phyloP scores from a whole-genome alignment of 2,329 filamentous ascomycete species.

The Neopestalotiopsis clavispora region DNA sequence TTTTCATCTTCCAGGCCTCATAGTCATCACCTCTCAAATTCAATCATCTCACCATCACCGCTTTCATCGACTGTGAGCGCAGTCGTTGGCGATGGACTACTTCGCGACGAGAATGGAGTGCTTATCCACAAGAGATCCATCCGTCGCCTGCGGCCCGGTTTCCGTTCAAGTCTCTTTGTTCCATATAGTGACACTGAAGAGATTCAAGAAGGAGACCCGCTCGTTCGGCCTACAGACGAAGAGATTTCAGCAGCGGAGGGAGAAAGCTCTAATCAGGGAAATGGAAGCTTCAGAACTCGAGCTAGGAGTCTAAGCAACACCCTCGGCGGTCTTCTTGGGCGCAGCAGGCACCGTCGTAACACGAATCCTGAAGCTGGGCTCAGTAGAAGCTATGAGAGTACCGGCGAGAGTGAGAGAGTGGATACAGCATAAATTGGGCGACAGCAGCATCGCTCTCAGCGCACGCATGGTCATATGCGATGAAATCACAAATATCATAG shows the following conservation, averaged over 20 bases:
- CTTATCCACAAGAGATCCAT: constrained; percentile 48
- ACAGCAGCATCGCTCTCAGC: not conserved
- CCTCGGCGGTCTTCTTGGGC: constrained; percentile 41
- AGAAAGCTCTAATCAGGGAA: constrained; percentile 21
- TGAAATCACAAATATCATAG: not conserved
- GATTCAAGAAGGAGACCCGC: constrained; percentile 25
- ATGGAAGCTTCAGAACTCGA: constrained; percentile 34
- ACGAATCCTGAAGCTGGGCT: constrained; percentile 32
- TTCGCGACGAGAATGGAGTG: constrained; percentile 49
- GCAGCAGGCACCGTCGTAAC: constrained; percentile 31
- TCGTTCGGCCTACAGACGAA: constrained; percentile 25
- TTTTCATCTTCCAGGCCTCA: constrained; percentile 39
- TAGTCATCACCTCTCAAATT: constrained; percentile 47
- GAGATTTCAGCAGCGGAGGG: constrained; percentile 28
- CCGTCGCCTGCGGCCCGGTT: constrained; percentile 52
- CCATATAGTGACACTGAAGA: constrained; percentile 47
- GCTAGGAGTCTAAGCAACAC: constrained; percentile 45
- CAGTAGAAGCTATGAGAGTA: constrained; percentile 21
- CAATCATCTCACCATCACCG: constrained; percentile 64
- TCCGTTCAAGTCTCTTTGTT: constrained; percentile 61
- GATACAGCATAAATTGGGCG: not conserved
- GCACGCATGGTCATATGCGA: not conserved
- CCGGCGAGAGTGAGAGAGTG: not conserved
- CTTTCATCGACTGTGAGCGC: constrained; percentile 64
- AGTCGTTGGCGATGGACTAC: constrained; percentile 60